Conservation (phyloP, 768 basidiomycete species). For the Hortiboletus campestris region DNA sequence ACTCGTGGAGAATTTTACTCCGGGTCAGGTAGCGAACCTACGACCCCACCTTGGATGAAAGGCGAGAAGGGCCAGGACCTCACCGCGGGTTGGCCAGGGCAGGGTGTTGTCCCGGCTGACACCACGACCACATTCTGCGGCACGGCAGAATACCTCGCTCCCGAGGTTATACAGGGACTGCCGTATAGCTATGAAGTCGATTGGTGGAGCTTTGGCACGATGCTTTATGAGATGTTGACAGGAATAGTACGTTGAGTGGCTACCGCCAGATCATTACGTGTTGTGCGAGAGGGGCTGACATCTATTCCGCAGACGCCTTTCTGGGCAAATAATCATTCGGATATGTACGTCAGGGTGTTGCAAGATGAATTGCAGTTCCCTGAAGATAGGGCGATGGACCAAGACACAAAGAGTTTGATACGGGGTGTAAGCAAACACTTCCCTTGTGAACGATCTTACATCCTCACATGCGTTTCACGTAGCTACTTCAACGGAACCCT, state of each 20-base stretch:
- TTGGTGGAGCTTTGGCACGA: slow-evolving; percentile 98
- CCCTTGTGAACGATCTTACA: background rate
- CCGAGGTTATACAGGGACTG: slow-evolving; percentile 91
- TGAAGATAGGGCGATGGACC: slow-evolving; percentile 88
- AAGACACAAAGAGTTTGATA: slow-evolving; percentile 92
- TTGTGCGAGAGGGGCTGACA: slow-evolving; percentile 16
- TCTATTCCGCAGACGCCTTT: slow-evolving; percentile 68
- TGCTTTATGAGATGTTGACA: slow-evolving; percentile 96
- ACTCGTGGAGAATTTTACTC: slow-evolving; percentile 54
- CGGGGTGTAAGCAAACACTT: slow-evolving; percentile 69
- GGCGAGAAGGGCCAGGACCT: slow-evolving; percentile 53
- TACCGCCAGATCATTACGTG: slow-evolving; percentile 9
- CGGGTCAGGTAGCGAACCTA: slow-evolving; percentile 39
- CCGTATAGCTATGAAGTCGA: slow-evolving; percentile 94
- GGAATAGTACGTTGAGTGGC: slow-evolving; percentile 64
- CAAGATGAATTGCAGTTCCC: slow-evolving; percentile 90
- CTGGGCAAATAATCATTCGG: slow-evolving; percentile 89
- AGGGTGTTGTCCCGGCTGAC: slow-evolving; percentile 50
- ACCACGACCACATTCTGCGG: slow-evolving; percentile 89
- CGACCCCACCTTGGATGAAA: slow-evolving; percentile 79
- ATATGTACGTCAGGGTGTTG: slow-evolving; percentile 92
- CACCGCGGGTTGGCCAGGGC: slow-evolving; percentile 57
- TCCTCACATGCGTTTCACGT: slow-evolving; percentile 13
- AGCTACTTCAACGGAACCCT: slow-evolving; percentile 94
- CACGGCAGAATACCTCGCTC: slow-evolving; percentile 95